These are phyloP conservation scores for Yamadazyma endophytica DNA, from an alignment of 805 yeast genomes.

Conservation along the genomic window DNA sequence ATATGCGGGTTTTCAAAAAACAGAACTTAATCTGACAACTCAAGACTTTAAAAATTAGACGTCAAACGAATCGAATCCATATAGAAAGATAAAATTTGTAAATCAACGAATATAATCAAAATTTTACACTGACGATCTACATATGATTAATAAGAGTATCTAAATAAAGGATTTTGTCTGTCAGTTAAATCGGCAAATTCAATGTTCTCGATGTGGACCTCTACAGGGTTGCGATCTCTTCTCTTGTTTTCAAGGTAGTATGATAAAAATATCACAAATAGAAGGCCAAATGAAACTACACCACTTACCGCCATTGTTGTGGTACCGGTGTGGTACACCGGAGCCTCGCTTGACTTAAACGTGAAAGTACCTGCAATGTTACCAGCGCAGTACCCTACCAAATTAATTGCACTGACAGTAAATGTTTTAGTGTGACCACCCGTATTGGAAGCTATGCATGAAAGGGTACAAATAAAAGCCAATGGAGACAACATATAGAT, in stretches of 20 bases:
- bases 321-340: constrained; percentile 38
- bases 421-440: constrained; percentile 58
- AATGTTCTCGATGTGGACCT: constrained; percentile 29
- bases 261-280: constrained; percentile 21
- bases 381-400: constrained; percentile 51
- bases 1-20: no score
- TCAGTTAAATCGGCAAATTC: constrained; percentile 55
- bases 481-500: constrained; percentile 19
- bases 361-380: constrained; percentile 55
- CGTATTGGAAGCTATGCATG: constrained; percentile 42
- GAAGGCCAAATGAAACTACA: constrained; percentile 20
- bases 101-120: no score
- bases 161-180: constrained; percentile 48
- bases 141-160: constrained; percentile 37
- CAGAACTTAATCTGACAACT: no score
- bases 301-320: constrained; percentile 35
- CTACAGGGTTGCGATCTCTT: constrained; percentile 22
- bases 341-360: constrained; percentile 41
- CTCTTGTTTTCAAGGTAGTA: constrained; percentile 33
- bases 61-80: no score
- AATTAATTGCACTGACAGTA: constrained; percentile 40
- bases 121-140: no score
- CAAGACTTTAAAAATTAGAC: no score
- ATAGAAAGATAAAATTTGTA: no score
- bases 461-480: constrained; percentile 24